Conservation (phyloP, 78 protist genomes). For the Paulinella micropora region DNA sequence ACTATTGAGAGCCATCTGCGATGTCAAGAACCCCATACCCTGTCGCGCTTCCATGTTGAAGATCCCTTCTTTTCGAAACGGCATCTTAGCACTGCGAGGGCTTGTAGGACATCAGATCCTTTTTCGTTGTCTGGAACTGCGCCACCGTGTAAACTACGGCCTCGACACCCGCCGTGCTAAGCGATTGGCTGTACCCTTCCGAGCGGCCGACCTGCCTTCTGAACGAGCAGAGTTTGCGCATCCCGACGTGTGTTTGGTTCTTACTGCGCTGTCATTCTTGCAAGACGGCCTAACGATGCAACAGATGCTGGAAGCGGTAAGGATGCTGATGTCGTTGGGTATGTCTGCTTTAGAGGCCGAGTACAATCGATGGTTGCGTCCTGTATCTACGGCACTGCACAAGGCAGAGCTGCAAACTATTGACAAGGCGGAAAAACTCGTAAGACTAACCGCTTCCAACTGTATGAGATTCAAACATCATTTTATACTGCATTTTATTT, state of each 20-base stretch:
- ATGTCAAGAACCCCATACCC: too few relatives aligned
- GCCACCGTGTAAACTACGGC: neutral
- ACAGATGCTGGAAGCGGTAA: neutral
- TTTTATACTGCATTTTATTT: neutral
- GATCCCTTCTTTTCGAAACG: too few relatives aligned
- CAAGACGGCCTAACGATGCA: neutral
- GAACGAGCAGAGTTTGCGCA: constrained; percentile 7
- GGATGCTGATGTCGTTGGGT: neutral
- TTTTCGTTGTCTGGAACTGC: neutral
- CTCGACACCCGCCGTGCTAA: neutral
- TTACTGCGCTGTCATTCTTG: neutral
- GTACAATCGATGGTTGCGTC: neutral
- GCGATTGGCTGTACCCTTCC: constrained; percentile 5
- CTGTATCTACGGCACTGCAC: neutral
- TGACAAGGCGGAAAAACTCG: too few relatives aligned
- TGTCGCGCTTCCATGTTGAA: too few relatives aligned
- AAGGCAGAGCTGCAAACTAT: neutral
- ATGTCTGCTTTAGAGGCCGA: neutral
- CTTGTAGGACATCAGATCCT: neutral
- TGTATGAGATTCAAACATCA: too few relatives aligned
- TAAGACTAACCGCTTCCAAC: too few relatives aligned
- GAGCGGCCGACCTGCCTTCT: constrained; percentile 5
- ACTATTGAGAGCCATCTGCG: too few relatives aligned
- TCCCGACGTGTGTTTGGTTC: neutral
- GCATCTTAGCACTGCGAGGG: neutral